Evolutionary conservation across 2,329 filamentous ascomycete genomes (phyloP).

Genomic region (Cladosporium austrohemisphaericum): DNA sequence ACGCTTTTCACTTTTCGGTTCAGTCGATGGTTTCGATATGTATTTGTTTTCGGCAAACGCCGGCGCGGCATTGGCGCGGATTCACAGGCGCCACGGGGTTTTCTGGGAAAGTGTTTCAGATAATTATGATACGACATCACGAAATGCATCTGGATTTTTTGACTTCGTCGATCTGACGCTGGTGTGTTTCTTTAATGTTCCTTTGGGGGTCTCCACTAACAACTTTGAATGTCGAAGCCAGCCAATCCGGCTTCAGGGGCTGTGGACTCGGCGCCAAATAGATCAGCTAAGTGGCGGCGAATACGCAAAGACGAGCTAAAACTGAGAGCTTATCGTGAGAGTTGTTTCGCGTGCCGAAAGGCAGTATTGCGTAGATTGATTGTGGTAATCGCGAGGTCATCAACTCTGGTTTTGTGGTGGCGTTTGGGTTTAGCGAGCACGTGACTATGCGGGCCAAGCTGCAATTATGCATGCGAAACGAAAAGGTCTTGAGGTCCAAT

Average conservation of each 20-base stretch:
- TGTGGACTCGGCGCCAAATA: not conserved
- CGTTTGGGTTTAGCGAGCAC: too few species aligned
- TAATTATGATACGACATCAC: slow-evolving; percentile 7
- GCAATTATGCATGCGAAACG: too few species aligned
- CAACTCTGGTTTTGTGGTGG: not conserved
- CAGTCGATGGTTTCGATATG: not conserved
- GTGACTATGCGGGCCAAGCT: too few species aligned
- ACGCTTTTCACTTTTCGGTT: slow-evolving; percentile 1
- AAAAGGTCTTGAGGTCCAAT: not conserved
- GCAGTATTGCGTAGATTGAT: too few species aligned
- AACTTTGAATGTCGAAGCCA: slow-evolving; percentile 1
- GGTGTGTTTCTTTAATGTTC: too few species aligned
- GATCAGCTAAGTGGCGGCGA: not conserved
- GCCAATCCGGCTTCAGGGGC: slow-evolving; percentile 2
- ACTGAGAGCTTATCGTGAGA: too few species aligned
- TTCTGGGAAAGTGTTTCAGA: not conserved
- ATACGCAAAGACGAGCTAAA: not conserved
- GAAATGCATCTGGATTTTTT: not conserved
- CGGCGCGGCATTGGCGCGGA: not conserved
- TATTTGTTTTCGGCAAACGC: not conserved
- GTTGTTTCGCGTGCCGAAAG: too few species aligned
- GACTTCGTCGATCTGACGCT: too few species aligned
- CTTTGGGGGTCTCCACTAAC: too few species aligned
- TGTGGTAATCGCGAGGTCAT: too few species aligned
- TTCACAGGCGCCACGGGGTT: not conserved